Evolutionary conservation across 2,329 filamentous ascomycete genomes (phyloP), one percentile per base, ranked within the genome.

Genomic region (Aplosporella prunicola): DNA sequence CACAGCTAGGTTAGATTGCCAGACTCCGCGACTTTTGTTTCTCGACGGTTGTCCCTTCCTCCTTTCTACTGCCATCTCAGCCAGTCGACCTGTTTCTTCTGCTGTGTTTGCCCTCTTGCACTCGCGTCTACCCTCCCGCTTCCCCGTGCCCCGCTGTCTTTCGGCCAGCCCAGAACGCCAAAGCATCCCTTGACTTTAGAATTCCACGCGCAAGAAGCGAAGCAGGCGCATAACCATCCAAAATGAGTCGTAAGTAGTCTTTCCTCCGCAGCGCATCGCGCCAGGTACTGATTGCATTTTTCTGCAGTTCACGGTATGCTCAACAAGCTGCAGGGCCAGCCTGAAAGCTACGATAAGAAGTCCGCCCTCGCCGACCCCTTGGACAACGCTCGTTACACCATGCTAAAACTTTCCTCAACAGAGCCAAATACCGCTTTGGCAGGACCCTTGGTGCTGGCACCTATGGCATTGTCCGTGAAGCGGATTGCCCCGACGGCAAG

Each of bases 331-430:
- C 85, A 93, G 56, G 87, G 88, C 63, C 89, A 96, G 69, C 89
- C 89, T 50, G 87, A 93, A 51, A 95, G 86, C 68, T 98, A 98
- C 70, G 91, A 96, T 61, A 94, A 93, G 68, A 98, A 98, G 85
- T 93, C 68, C 55, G 69, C 55, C 41, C 32, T 26, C 36, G 5
- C 16, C 30, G 34, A 35, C 27, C 23, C 32, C 25, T 32, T 24
- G 25, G 13, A 29, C 13, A 13, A 22, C 35, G 13, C 26, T 27
- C 13, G 25, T 34, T 24, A 18, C 24, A 41, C 34, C 37, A 27
- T 34, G 37, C 43, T 48, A 45, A 39, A 49, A 42, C 47, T 35
- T 38, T 39, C 29, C 18, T 13, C 39, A 48, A 38, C 58, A 91
- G 84, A 63, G 70, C 84, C 45, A 84, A 82, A 61, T 98, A 98